A percentile compares a stretch with the other conserved stretches of the same genome.
Conservation (phyloP, 805 yeast species). For the Starmerella potacharoeniae region DNA sequence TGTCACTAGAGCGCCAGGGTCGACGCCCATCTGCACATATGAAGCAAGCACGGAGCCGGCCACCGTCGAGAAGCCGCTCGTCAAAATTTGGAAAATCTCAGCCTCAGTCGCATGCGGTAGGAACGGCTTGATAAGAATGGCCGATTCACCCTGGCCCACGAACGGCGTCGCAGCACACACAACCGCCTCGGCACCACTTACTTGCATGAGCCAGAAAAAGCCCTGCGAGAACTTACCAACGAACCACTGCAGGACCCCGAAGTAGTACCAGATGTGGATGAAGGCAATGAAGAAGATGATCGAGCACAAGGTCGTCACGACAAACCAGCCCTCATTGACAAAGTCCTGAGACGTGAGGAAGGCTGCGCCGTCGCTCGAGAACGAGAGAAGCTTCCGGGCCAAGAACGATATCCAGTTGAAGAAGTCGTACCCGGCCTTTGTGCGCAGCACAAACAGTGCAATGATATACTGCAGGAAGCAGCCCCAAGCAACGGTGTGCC, state of each 20-base stretch:
- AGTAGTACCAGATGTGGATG: constrained; percentile 49
- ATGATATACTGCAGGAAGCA: constrained; percentile 48
- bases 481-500: constrained; percentile 53
- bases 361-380: constrained; percentile 51
- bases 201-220: constrained; percentile 48
- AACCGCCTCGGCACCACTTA: constrained; percentile 54
- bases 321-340: constrained; percentile 38
- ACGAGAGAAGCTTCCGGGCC: constrained; percentile 46
- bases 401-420: constrained; percentile 49
- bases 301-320: constrained; percentile 51
- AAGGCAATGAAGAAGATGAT: constrained; percentile 54
- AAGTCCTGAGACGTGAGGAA: constrained; percentile 37
- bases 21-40: constrained; percentile 51
- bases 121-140: constrained; percentile 48
- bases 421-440: constrained; percentile 48
- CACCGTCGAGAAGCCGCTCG: constrained; percentile 53
- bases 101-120: constrained; percentile 48
- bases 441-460: constrained; percentile 51
- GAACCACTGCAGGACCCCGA: constrained; percentile 50
- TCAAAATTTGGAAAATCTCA: constrained; percentile 51
- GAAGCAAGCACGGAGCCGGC: constrained; percentile 55
- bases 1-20: constrained; percentile 51
- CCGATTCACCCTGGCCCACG: constrained; percentile 56
- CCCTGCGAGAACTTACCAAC: constrained; percentile 45
- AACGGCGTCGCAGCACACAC: constrained; percentile 59